A percentile compares a stretch with the other conserved stretches of the same genome.
phyloP scores from a whole-genome alignment of 129 eudicot species.

The Silybum marianum region DNA sequence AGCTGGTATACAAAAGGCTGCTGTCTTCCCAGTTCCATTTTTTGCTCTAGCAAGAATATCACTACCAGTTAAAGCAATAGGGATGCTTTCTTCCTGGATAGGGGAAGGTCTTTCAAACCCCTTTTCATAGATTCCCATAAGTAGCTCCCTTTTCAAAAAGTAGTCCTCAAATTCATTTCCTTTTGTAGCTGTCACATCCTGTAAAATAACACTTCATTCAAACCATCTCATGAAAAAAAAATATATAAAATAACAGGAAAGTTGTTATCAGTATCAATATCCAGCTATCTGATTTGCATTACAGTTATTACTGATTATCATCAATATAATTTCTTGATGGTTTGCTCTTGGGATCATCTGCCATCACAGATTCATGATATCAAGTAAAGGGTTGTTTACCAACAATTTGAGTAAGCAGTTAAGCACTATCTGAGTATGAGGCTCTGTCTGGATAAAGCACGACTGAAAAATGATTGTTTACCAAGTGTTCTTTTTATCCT shows the following conservation, averaged over 20 bases:
- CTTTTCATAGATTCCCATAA: slow-evolving; percentile 68
- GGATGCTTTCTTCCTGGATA: slow-evolving; percentile 74
- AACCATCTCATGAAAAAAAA: neutral
- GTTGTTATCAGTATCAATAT: neutral
- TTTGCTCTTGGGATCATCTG: slow-evolving; percentile 14
- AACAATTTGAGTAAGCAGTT: neutral
- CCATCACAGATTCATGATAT: slow-evolving; percentile 10
- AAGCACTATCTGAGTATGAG: neutral
- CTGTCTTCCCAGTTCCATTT: slow-evolving; percentile 67
- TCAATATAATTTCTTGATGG: neutral
- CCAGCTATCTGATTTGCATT: neutral
- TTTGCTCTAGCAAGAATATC: slow-evolving; percentile 71
- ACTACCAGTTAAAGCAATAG: slow-evolving; percentile 69
- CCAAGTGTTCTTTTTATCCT: neutral
- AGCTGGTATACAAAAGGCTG: slow-evolving; percentile 80
- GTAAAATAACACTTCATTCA: neutral
- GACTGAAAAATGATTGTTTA: neutral
- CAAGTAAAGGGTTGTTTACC: slow-evolving; percentile 10
- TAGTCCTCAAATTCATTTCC: slow-evolving; percentile 75
- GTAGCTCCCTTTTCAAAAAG: slow-evolving; percentile 58
- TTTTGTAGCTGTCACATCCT: slow-evolving; percentile 59
- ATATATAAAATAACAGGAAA: neutral
- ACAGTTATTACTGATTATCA: neutral
- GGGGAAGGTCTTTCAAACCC: slow-evolving; percentile 75
- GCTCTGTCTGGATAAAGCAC: neutral